Conservation (phyloP, 805 yeast species). For the Huiozyma sinensis region DNA sequence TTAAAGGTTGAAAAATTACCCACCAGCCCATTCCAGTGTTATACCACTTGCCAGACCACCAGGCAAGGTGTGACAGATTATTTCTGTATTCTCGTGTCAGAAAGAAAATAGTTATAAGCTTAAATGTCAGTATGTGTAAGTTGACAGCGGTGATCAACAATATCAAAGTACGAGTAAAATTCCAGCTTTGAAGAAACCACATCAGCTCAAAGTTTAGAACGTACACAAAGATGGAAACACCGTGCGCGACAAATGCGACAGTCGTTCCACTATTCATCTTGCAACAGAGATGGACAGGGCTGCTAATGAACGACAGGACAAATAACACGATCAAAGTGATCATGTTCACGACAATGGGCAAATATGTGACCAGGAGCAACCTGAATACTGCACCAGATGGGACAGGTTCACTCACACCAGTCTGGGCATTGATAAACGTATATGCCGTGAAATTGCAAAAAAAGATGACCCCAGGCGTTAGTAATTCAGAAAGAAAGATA, state of each 20-base stretch:
- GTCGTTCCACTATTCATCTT: constrained; percentile 38
- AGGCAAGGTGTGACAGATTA: constrained; percentile 51
- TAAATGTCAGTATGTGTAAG: constrained; percentile 49
- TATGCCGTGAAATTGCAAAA: constrained; percentile 62
- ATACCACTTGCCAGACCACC: constrained; percentile 76
- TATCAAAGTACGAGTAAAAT: constrained; percentile 45
- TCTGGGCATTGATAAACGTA: constrained; percentile 75
- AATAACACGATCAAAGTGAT: constrained; percentile 28
- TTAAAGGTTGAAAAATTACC: constrained; percentile 47
- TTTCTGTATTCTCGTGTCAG: constrained; percentile 54
- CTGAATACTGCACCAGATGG: constrained; percentile 53
- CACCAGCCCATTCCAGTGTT: constrained; percentile 53
- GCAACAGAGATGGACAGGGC: constrained; percentile 38
- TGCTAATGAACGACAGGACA: constrained; percentile 36
- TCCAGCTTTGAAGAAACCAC: constrained; percentile 61
- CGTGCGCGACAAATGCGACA: constrained; percentile 48
- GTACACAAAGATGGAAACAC: constrained; percentile 42
- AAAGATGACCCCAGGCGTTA: constrained; percentile 62
- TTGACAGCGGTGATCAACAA: constrained; percentile 49
- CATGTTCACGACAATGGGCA: constrained; percentile 37
- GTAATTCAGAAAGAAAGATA: constrained; percentile 67
- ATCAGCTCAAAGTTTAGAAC: constrained; percentile 48
- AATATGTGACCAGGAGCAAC: constrained; percentile 39
- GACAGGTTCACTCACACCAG: constrained; percentile 51
- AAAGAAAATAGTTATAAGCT: constrained; percentile 36